Percentiles rank a stretch among this genome's conserved stretches.
Conservation (phyloP, 2,329 filamentous ascomycete genomes). For the Talaromyces pinophilus region DNA sequence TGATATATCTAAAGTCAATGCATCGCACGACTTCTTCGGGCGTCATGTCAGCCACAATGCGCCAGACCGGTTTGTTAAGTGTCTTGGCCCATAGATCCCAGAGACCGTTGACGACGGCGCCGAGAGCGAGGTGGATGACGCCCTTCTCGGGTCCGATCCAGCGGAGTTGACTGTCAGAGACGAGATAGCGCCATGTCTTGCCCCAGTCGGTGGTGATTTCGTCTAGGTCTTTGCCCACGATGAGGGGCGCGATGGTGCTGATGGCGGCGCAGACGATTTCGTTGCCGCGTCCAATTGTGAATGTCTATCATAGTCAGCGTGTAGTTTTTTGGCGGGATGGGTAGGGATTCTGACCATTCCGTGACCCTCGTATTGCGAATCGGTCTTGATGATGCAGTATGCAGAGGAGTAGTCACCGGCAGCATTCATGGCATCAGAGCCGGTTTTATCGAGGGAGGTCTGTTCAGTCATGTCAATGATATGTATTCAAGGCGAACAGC, state of each 20-base stretch:
- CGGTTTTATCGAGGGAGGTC: slow-evolving; percentile 95
- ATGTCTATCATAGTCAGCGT: slow-evolving; percentile 36
- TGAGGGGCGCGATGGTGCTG: slow-evolving; percentile 71
- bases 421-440: slow-evolving; percentile 94
- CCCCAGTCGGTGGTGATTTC: slow-evolving; percentile 80
- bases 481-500: not conserved
- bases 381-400: slow-evolving; percentile 89
- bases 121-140: slow-evolving; percentile 87
- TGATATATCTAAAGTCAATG: slow-evolving; percentile 95
- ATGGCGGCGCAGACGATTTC: slow-evolving; percentile 89
- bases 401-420: slow-evolving; percentile 89
- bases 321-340: not conserved
- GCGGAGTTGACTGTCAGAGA: slow-evolving; percentile 83
- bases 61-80: slow-evolving; percentile 84
- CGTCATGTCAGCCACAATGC: slow-evolving; percentile 84
- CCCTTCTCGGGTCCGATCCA: slow-evolving; percentile 96
- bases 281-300: slow-evolving; percentile 69
- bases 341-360: slow-evolving; percentile 40
- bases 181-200: slow-evolving; percentile 86
- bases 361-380: slow-evolving; percentile 55
- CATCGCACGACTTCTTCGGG: slow-evolving; percentile 83
- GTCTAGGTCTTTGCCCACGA: slow-evolving; percentile 73
- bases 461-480: slow-evolving; percentile 29
- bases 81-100: slow-evolving; percentile 96
- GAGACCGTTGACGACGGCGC: slow-evolving; percentile 84